Conservation (phyloP, 1,139 yeast species). For the Candida frijolesensis region DNA sequence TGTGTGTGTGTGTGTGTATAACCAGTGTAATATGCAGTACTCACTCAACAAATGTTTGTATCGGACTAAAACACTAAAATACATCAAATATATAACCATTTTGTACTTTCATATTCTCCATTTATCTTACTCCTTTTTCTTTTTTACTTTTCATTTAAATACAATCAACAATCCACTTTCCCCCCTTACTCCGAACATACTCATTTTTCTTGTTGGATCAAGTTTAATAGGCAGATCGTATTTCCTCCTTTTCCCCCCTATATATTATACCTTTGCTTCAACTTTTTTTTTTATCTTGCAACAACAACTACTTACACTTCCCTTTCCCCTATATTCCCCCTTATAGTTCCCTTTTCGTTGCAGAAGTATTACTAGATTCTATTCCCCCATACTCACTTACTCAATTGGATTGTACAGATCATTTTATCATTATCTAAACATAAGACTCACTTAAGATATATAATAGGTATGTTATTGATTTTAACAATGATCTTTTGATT, state of each 20-base stretch:
- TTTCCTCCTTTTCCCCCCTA: too few relatives aligned
- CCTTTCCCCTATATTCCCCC: too few relatives aligned
- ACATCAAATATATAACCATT: neutral
- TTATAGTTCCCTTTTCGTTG: neutral
- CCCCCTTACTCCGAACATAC: too few relatives aligned
- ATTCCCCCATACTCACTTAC: neutral
- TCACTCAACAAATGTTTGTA: slow-evolving; percentile 1
- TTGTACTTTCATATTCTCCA: neutral
- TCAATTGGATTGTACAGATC: neutral
- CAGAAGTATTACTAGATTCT: too few relatives aligned
- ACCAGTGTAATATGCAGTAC: slow-evolving; percentile 1
- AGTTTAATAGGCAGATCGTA: too few relatives aligned
- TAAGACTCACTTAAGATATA: neutral
- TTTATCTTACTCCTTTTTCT: neutral
- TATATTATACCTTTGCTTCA: too few relatives aligned
- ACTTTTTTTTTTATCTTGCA: too few relatives aligned
- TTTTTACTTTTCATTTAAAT: neutral
- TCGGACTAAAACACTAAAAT: neutral
- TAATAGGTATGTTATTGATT: slow-evolving; percentile 1
- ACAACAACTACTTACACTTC: too few relatives aligned
- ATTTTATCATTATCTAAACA: neutral
- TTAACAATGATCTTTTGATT: neutral
- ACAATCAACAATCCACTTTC: neutral
- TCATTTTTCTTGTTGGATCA: neutral
- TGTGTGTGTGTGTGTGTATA: too few relatives aligned